A percentile compares a stretch with the other conserved stretches of the same genome.
These are phyloP conservation scores for Leccinum disarticulatum DNA, from an alignment of 768 basidiomycete species.

Conservation along the genomic window DNA sequence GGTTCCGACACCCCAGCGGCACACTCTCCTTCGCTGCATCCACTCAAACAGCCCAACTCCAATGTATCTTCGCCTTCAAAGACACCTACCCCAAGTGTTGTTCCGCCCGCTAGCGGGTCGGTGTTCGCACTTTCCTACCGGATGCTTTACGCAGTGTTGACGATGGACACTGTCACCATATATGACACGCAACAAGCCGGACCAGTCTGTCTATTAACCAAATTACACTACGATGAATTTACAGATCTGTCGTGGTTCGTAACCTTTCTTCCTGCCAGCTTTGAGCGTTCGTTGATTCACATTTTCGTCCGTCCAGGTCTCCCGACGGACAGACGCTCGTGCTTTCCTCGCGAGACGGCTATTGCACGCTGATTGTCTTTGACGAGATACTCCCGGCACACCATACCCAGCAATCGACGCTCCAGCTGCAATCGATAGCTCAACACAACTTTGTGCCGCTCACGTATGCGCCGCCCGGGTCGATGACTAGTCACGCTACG, in stretches of 20 bases:
- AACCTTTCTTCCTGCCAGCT: background rate
- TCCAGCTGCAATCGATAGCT: conserved; percentile 90
- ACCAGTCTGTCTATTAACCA: conserved; percentile 88
- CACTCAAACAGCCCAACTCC: conserved; percentile 15
- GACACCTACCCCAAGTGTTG: conserved; percentile 31
- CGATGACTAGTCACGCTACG: conserved; percentile 10
- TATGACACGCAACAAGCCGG: conserved; percentile 97
- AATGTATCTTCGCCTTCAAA: conserved; percentile 21
- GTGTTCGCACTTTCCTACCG: conserved; percentile 91
- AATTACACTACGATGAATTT: conserved; percentile 96
- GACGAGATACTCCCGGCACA: conserved; percentile 90
- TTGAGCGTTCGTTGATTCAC: conserved; percentile 6
- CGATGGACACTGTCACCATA: conserved; percentile 92
- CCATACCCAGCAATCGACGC: conserved; percentile 86
- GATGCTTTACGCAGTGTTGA: conserved; percentile 93
- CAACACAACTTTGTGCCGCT: conserved; percentile 76
- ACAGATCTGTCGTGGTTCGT: conserved; percentile 94
- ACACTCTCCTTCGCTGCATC: conserved; percentile 15
- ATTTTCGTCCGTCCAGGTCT: conserved; percentile 61
- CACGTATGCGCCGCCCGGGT: conserved; percentile 31
- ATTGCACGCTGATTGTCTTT: conserved; percentile 93
- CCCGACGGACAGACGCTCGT: conserved; percentile 93
- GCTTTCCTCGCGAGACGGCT: conserved; percentile 91
- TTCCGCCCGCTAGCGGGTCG: conserved; percentile 56
- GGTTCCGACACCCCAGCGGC: conserved; percentile 9